These are phyloP conservation scores for Orobanche coerulescens DNA, from an alignment of 257 asterid genomes.

Conservation along the genomic window DNA sequence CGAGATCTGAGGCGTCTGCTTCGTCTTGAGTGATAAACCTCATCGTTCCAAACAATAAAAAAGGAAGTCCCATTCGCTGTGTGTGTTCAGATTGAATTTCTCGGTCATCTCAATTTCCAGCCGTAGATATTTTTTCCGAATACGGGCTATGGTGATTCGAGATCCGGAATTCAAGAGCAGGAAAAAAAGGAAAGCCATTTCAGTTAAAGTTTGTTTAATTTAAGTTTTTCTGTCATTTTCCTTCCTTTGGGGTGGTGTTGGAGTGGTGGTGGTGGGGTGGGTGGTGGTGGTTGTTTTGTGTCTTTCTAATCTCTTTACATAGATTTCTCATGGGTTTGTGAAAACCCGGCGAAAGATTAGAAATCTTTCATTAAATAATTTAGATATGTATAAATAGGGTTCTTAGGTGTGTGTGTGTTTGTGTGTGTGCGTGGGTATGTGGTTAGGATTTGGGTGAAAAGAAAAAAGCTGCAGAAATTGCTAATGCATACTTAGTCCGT, in stretches of 20 bases:
- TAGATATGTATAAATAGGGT: constrained; percentile 13
- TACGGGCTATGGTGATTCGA: constrained; percentile 24
- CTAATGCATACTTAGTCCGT: not conserved
- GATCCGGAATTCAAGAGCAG: constrained; percentile 14
- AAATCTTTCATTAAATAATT: not conserved
- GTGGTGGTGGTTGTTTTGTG: not conserved
- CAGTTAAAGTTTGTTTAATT: not conserved
- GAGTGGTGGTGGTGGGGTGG: no score
- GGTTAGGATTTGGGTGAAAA: not conserved
- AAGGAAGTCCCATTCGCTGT: not conserved
- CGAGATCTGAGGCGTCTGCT: constrained; percentile 47
- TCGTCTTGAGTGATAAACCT: constrained; percentile 34
- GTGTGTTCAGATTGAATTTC: constrained; percentile 12
- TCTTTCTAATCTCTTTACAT: constrained; percentile 9
- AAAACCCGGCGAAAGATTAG: not conserved
- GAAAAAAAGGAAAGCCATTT: not conserved
- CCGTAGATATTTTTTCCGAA: constrained; percentile 38
- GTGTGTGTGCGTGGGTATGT: not conserved
- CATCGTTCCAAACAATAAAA: not conserved
- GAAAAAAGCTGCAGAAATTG: not conserved
- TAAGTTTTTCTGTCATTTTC: not conserved
- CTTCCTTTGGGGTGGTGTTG: not conserved
- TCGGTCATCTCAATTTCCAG: constrained; percentile 21
- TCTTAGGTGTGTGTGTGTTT: not conserved
- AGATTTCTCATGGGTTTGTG: not conserved